Percentiles rank a stretch among this genome's conserved stretches.
phyloP scores from a whole-genome alignment of 2,329 filamentous ascomycete genomes.

The Paecilomyces sp. region DNA sequence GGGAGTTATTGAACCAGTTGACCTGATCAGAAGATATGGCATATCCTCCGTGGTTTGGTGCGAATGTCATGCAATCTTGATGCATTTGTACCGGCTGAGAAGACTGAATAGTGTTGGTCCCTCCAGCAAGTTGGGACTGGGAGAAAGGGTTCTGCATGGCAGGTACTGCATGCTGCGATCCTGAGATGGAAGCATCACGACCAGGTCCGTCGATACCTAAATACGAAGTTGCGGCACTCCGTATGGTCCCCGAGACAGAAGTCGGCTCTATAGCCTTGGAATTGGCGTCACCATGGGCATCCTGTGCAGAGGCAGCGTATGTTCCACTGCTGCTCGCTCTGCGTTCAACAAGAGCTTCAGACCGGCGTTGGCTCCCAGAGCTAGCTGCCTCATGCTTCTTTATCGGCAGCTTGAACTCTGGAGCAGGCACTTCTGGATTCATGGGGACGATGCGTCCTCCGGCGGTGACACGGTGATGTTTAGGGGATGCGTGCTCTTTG shows the following conservation, averaged over 20 bases:
- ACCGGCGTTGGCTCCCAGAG: slow-evolving; percentile 2
- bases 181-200: background rate
- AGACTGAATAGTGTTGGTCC: slow-evolving; percentile 3
- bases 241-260: slow-evolving; percentile 1
- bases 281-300: background rate
- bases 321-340: background rate
- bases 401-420: slow-evolving; percentile 26
- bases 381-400: slow-evolving; percentile 9
- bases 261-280: background rate
- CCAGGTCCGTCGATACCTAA: background rate
- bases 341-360: background rate
- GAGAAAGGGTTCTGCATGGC: slow-evolving; percentile 6
- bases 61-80: slow-evolving; percentile 8
- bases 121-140: slow-evolving; percentile 3
- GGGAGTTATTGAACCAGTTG: slow-evolving; percentile 9
- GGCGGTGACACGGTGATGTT: slow-evolving; percentile 42
- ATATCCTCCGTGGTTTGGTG: slow-evolving; percentile 7
- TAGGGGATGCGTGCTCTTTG: slow-evolving; percentile 41
- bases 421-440: slow-evolving; percentile 24
- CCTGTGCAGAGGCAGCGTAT: background rate
- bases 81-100: slow-evolving; percentile 6
- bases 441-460: slow-evolving; percentile 44
- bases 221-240: background rate
- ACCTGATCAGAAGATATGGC: slow-evolving; percentile 7
- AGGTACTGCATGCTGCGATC: slow-evolving; percentile 4